phyloP scores from a whole-genome alignment of 2,329 filamentous ascomycete genomes.

The Tolypocladium tropicale region DNA sequence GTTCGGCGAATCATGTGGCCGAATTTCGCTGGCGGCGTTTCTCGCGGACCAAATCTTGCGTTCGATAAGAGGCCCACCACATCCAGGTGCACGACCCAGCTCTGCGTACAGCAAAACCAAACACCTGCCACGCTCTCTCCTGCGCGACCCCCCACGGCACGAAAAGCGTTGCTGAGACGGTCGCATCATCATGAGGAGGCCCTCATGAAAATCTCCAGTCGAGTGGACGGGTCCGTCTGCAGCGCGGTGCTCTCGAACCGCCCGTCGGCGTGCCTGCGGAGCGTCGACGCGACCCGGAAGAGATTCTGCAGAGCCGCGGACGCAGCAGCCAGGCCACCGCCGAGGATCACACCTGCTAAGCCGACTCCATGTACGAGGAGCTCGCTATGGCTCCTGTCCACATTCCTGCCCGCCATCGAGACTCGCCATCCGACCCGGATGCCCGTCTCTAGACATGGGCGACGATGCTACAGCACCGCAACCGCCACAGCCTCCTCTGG shows the following conservation, averaged over 20 bases:
- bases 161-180: neutral
- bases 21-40: neutral
- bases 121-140: neutral
- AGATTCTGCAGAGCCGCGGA: slow-evolving; percentile 13
- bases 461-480: slow-evolving; percentile 16
- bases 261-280: slow-evolving; percentile 21
- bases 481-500: slow-evolving; percentile 10
- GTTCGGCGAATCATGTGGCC: slow-evolving; percentile 13
- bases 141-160: neutral
- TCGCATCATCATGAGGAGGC: slow-evolving; percentile 36
- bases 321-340: slow-evolving; percentile 8
- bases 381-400: slow-evolving; percentile 30
- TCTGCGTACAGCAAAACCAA: neutral
- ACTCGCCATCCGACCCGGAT: slow-evolving; percentile 6
- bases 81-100: neutral
- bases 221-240: slow-evolving; percentile 50
- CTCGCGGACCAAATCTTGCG: neutral
- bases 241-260: slow-evolving; percentile 41
- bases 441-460: slow-evolving; percentile 9
- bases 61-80: neutral
- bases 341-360: slow-evolving; percentile 3
- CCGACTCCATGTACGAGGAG: slow-evolving; percentile 20
- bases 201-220: slow-evolving; percentile 50
- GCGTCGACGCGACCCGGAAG: slow-evolving; percentile 10
- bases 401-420: slow-evolving; percentile 22